Evolutionary conservation across 2,329 filamentous ascomycete species (phyloP), one percentile per base, ranked within the genome.

Genomic region (Fusarium sp.): DNA sequence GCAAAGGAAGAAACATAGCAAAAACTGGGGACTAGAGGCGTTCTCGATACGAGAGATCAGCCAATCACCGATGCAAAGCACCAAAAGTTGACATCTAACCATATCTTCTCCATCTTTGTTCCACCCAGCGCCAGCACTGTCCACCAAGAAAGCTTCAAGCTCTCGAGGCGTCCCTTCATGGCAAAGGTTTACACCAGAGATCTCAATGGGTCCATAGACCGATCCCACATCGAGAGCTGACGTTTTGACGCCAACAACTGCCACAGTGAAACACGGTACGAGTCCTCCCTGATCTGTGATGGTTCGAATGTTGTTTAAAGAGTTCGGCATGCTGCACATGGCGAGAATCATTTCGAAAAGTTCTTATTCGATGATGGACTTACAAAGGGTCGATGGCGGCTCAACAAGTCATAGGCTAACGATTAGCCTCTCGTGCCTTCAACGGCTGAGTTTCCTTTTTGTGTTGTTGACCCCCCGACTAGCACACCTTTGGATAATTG

Each of bases 111-210:
- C 70, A 73, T 73, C 51, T 56, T 67, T 64, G 21, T 69, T 56
- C 66, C 51, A 51, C 59, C 52, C 63, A 67, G 58, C 51, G 48
- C 52, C 63, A 67, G 58, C 51, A 52, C 41, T 52, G 60, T 23
- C 66, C 62, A 67, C 65, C 31, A 38, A 46, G 58, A 69, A 76
- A 64, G 59, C 66, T 67, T 65, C 56, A 60, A 41, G 42, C 55
- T 62, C 41, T 54, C 49, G 51, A 64, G 31, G 27, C 8, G 37
- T 55, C 74, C 69, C 27, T 61, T 74, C 71, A 54, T 60, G 73
- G 70, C 70, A 76, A 60, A 57, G 74, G 77, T 77, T 68, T 56
- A 41, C 74, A 49, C 45, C 46, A 49, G 44, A 66, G 70, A 76
- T 76, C 74, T 65, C 35, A 56, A 64, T 45, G 59, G 60, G 60